These are phyloP conservation scores for Saturnispora sanitii DNA, from an alignment of 805 yeast genomes.

Conservation along the genomic window DNA sequence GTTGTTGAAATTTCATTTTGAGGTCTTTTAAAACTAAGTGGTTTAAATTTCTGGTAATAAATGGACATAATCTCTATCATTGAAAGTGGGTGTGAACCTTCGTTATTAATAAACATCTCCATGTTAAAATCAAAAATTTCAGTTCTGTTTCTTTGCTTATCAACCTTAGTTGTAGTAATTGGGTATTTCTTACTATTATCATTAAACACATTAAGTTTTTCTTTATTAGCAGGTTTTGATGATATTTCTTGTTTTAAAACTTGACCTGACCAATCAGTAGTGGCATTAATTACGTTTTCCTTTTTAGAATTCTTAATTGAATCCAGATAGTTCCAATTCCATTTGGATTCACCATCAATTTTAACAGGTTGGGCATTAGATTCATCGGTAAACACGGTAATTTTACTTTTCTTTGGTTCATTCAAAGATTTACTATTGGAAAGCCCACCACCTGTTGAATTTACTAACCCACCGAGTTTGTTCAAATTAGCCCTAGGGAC, in stretches of 20 bases:
- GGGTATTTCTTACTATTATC: conserved; percentile 30
- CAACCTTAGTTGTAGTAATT: conserved; percentile 40
- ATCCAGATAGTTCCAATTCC: conserved; percentile 41
- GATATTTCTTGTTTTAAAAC: conserved; percentile 33
- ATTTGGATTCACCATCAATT: conserved; percentile 9
- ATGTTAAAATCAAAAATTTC: conserved; percentile 55
- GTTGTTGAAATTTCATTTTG: background rate
- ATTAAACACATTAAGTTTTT: conserved; percentile 28
- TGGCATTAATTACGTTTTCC: conserved; percentile 50
- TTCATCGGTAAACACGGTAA: conserved; percentile 17
- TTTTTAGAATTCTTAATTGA: conserved; percentile 42
- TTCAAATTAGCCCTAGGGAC: conserved; percentile 5
- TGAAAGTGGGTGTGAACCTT: conserved; percentile 26
- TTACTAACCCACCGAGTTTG: conserved; percentile 8
- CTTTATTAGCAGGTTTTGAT: background rate
- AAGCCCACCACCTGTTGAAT: conserved; percentile 21
- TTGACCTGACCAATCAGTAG: conserved; percentile 54
- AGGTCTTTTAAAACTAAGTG: background rate
- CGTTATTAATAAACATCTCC: conserved; percentile 40
- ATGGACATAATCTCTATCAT: conserved; percentile 46
- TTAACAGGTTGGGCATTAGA: background rate
- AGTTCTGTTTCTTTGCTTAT: conserved; percentile 43
- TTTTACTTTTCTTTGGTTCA: conserved; percentile 13
- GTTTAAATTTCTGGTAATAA: conserved; percentile 6
- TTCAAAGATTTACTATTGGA: conserved; percentile 7